Evolutionary conservation across 148 eudicot species (phyloP).

Genomic region (Agrostemma githago): DNA sequence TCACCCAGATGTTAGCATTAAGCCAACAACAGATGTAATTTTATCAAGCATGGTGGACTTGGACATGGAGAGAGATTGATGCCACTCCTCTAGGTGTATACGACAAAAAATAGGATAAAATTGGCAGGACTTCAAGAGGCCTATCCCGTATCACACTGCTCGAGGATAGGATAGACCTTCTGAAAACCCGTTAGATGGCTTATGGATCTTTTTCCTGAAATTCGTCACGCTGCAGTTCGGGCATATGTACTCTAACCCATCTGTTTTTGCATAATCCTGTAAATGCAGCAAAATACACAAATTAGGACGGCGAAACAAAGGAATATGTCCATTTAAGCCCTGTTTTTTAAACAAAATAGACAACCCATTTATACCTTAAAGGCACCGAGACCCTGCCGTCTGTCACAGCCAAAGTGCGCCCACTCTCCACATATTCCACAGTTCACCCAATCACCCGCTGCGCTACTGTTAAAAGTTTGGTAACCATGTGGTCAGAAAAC

Average conservation of each 20-base stretch:
- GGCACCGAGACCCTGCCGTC: conserved; percentile 93
- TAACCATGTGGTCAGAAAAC: not conserved
- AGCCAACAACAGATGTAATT: conserved; percentile 13
- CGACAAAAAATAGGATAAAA: conserved; percentile 16
- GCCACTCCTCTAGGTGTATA: conserved; percentile 23
- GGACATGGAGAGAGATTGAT: conserved; percentile 1
- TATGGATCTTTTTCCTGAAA: conserved; percentile 74
- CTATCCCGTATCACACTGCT: conserved; percentile 25
- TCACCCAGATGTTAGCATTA: conserved; percentile 15
- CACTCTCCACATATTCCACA: conserved; percentile 97
- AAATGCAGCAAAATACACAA: not conserved
- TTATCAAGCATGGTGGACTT: conserved; percentile 16
- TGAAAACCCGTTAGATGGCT: conserved; percentile 69
- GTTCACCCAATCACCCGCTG: conserved; percentile 98
- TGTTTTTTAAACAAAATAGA: no score
- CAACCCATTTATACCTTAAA: conserved; percentile 52
- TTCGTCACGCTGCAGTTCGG: conserved; percentile 92
- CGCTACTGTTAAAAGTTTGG: conserved; percentile 58
- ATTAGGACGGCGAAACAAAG: not conserved
- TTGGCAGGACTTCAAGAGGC: not conserved
- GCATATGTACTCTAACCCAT: conserved; percentile 94
- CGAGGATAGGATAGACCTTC: conserved; percentile 34
- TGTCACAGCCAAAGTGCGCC: conserved; percentile 98
- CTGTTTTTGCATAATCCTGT: conserved; percentile 99
- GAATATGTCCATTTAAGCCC: not conserved